A percentile compares a stretch with the other conserved stretches of the same genome.
These are phyloP conservation scores for Paracoccidioides brasiliensis DNA, from an alignment of 2,329 filamentous ascomycete genomes.

Conservation along the genomic window DNA sequence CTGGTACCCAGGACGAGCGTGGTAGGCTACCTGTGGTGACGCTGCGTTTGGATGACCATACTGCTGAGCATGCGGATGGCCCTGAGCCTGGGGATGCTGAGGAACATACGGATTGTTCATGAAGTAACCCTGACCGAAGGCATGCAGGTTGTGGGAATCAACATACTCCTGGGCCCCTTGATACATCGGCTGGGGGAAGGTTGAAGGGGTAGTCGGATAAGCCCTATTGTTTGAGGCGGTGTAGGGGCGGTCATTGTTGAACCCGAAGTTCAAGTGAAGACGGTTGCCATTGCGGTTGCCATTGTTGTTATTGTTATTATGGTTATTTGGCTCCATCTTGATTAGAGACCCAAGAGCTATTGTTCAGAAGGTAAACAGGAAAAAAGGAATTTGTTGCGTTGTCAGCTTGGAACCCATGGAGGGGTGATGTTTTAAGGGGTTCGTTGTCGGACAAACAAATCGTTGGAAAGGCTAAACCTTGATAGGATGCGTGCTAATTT, in stretches of 20 bases:
- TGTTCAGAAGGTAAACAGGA: slow-evolving; percentile 2
- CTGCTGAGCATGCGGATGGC: slow-evolving; percentile 38
- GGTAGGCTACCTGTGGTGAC: slow-evolving; percentile 43
- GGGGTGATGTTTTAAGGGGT: neutral
- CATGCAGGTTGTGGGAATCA: slow-evolving; percentile 31
- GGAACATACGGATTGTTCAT: slow-evolving; percentile 44
- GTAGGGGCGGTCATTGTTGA: slow-evolving; percentile 49
- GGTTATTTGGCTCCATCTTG: slow-evolving; percentile 42
- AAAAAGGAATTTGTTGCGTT: slow-evolving; percentile 5
- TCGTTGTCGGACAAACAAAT: neutral
- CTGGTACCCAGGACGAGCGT: slow-evolving; percentile 36
- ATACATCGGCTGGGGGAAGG: slow-evolving; percentile 84
- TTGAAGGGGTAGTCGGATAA: slow-evolving; percentile 84
- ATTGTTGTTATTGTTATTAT: slow-evolving; percentile 50
- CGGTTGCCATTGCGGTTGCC: slow-evolving; percentile 49
- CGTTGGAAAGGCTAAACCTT: neutral
- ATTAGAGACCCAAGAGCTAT: slow-evolving; percentile 21
- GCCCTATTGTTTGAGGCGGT: slow-evolving; percentile 51
- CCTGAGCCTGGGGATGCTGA: slow-evolving; percentile 16
- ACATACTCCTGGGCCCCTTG: slow-evolving; percentile 49
- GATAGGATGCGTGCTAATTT: neutral
- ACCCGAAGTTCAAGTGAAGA: slow-evolving; percentile 36
- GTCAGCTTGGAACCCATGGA: neutral
- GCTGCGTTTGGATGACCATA: slow-evolving; percentile 42
- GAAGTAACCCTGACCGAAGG: slow-evolving; percentile 44